A percentile compares a stretch with the other conserved stretches of the same genome.
phyloP scores from a whole-genome alignment of 257 asterid species.

The Phtheirospermum japonicum region DNA sequence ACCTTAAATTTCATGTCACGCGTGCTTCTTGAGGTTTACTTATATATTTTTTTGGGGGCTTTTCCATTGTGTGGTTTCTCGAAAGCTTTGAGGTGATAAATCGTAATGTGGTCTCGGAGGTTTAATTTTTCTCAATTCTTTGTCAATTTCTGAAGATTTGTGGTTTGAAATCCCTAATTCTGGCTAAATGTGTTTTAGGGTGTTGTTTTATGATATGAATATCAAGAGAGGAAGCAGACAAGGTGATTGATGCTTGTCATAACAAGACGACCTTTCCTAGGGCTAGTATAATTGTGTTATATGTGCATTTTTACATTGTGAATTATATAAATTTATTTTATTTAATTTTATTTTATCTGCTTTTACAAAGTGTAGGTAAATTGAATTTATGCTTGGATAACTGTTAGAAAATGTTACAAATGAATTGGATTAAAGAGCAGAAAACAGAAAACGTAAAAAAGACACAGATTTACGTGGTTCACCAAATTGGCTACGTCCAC shows the following conservation, averaged over 20 bases:
- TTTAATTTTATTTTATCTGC: too few relatives aligned
- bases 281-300: conserved; percentile 38
- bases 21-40: conserved; percentile 93
- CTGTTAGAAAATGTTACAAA: too few relatives aligned
- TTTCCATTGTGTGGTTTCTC: conserved; percentile 37
- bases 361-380: too few relatives aligned
- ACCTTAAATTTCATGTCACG: too few relatives aligned
- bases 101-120: conserved; percentile 39
- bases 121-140: background rate
- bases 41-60: conserved; percentile 16
- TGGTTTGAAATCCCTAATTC: conserved; percentile 40
- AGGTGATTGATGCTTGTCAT: conserved; percentile 77
- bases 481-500: too few relatives aligned
- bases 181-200: conserved; percentile 37
- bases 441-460: too few relatives aligned
- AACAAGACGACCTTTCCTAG: conserved; percentile 86
- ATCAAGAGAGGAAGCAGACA: conserved; percentile 94
- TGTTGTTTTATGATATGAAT: conserved; percentile 91
- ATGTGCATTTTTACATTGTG: background rate
- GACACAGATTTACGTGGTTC: too few relatives aligned
- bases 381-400: too few relatives aligned
- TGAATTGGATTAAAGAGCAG: too few relatives aligned
- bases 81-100: conserved; percentile 18
- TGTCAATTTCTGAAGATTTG: background rate
- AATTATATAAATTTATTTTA: too few relatives aligned